Evolutionary conservation across 2,329 filamentous ascomycete species (phyloP).

Genomic region (Arthrinium puccinioides): DNA sequence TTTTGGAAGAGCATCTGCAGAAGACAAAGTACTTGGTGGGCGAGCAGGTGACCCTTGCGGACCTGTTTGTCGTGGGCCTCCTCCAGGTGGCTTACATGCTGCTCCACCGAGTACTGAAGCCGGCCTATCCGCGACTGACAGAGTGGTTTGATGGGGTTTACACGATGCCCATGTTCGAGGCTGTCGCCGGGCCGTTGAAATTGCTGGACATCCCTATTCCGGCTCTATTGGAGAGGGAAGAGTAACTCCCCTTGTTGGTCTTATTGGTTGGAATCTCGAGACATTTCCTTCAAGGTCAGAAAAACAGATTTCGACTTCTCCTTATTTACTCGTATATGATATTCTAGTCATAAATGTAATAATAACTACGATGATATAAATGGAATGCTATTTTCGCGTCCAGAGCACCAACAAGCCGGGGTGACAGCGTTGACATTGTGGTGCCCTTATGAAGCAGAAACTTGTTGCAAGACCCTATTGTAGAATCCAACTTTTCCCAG

Average conservation of each 20-base stretch:
- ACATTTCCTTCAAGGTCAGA: no score
- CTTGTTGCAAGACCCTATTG: no score
- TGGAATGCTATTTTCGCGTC: no score
- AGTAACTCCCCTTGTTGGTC: no score
- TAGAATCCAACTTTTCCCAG: no score
- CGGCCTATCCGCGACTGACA: slow-evolving; percentile 4
- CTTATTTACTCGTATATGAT: background rate
- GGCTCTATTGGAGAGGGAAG: background rate
- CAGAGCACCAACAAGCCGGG: no score
- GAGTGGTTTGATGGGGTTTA: slow-evolving; percentile 9
- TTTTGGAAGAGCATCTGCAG: slow-evolving; percentile 8
- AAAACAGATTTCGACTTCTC: background rate
- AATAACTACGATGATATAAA: no score
- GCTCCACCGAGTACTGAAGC: slow-evolving; percentile 6
- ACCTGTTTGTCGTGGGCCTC: slow-evolving; percentile 7
- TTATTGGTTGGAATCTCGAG: background rate
- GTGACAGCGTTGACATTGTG: no score
- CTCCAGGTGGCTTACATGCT: slow-evolving; percentile 3
- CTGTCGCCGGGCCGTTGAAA: slow-evolving; percentile 5
- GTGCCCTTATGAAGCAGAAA: no score
- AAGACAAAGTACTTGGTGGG: slow-evolving; percentile 7
- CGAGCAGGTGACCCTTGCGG: slow-evolving; percentile 6
- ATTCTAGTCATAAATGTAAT: background rate
- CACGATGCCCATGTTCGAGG: slow-evolving; percentile 6
- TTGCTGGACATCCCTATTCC: background rate